phyloP scores from a whole-genome alignment of 352 stramenopile genomes.

The Phytophthora fragariaefolia region DNA sequence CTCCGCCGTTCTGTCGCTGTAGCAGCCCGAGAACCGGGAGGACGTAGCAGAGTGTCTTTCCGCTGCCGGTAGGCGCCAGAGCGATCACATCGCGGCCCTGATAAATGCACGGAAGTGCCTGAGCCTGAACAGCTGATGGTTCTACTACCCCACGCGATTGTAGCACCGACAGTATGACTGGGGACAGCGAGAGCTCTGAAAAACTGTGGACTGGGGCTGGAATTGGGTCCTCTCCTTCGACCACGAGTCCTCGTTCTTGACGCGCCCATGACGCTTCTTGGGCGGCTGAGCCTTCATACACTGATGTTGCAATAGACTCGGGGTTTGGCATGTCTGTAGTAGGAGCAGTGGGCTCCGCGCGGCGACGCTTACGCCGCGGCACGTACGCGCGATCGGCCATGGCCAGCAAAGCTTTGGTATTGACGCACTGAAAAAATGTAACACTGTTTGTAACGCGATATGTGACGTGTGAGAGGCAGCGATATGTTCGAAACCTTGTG shows the following conservation, averaged over 20 bases:
- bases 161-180: constrained; percentile 34
- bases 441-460: constrained; percentile 1
- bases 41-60: constrained; percentile 97
- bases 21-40: constrained; percentile 87
- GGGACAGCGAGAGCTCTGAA: constrained; percentile 38
- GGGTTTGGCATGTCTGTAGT: neutral
- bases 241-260: constrained; percentile 56
- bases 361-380: constrained; percentile 49
- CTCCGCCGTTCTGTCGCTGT: constrained; percentile 12
- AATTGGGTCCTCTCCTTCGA: constrained; percentile 41
- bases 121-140: constrained; percentile 97
- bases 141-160: constrained; percentile 62
- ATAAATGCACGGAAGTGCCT: constrained; percentile 88
- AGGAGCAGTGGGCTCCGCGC: constrained; percentile 16
- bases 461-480: constrained; percentile 21
- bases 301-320: neutral
- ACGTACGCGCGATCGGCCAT: constrained; percentile 43
- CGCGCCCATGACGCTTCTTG: constrained; percentile 61
- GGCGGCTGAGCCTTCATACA: constrained; percentile 1
- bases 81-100: constrained; percentile 92
- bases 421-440: too few species aligned
- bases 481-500: constrained; percentile 20
- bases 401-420: too few species aligned
- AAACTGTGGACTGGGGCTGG: constrained; percentile 47
- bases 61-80: constrained; percentile 93